Conservation (phyloP, 192 early-diverging fungal species). For the Rhizoclosmatium globosum region DNA sequence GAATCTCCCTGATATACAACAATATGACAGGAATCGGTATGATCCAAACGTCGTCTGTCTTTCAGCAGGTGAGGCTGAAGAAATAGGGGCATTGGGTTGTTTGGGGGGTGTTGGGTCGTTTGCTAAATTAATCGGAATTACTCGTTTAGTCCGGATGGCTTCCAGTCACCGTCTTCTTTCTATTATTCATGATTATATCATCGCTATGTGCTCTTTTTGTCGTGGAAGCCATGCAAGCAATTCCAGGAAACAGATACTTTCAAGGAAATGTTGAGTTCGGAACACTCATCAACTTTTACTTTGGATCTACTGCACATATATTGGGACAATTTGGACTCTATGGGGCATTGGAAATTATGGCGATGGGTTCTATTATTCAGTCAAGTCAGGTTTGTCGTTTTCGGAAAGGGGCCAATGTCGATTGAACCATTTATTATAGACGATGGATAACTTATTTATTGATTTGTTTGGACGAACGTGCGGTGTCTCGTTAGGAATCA, state of each 20-base stretch:
- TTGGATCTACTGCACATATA: conserved; percentile 50
- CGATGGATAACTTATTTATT: conserved; percentile 54
- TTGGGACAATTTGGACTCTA: conserved; percentile 60
- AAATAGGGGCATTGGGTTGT: neutral
- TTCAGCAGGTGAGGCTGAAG: conserved; percentile 42
- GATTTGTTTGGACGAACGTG: conserved; percentile 52
- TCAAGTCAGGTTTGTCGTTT: conserved; percentile 46
- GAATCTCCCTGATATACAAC: conserved; percentile 34
- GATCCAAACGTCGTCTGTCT: conserved; percentile 24
- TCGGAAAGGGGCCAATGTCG: conserved; percentile 11
- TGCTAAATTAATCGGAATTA: conserved; percentile 7
- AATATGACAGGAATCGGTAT: conserved; percentile 38
- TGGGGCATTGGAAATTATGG: conserved; percentile 53
- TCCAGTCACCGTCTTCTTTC: conserved; percentile 31
- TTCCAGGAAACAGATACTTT: conserved; percentile 66
- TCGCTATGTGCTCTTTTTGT: conserved; percentile 61
- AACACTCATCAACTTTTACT: conserved; percentile 69
- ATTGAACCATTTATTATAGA: conserved; percentile 35
- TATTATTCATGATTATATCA: conserved; percentile 53
- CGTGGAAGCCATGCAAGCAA: conserved; percentile 67
- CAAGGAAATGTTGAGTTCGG: conserved; percentile 67
- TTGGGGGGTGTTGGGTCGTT: neutral
- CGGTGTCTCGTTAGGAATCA: conserved; percentile 30
- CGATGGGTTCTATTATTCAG: conserved; percentile 59
- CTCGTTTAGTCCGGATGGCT: conserved; percentile 36